A percentile compares a stretch with the other conserved stretches of the same genome.
Conservation (phyloP, 805 yeast species). For the fission yeast (Schizosaccharomyces pombe) region DNA sequence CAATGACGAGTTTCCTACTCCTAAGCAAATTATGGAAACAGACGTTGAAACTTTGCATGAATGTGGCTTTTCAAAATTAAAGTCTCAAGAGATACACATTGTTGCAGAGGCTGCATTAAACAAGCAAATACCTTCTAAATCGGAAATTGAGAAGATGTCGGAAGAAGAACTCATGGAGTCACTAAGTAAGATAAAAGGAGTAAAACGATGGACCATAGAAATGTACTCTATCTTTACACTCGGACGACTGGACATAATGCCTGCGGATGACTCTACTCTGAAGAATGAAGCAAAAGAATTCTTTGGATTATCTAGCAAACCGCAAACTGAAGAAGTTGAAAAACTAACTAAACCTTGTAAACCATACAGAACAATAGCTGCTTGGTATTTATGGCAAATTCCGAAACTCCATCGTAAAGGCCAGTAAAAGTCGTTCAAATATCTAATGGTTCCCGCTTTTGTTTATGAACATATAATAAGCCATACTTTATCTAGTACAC, state of each 20-base stretch:
- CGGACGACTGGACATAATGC: not conserved
- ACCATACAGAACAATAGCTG: not conserved
- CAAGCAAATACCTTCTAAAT: not conserved
- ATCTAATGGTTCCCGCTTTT: not conserved
- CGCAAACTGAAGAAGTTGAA: not conserved
- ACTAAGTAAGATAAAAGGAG: not conserved
- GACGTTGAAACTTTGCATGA: not conserved
- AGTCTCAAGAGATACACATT: not conserved
- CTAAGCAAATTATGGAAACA: not conserved
- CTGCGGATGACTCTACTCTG: not conserved
- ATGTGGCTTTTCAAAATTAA: not conserved
- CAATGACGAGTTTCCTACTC: not conserved
- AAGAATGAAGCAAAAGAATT: not conserved
- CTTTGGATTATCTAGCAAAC: not conserved
- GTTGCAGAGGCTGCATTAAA: not conserved
- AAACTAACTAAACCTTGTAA: not conserved
- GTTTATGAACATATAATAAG: no score
- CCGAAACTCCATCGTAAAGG: not conserved
- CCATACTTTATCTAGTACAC: no score
- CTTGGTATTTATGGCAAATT: not conserved
- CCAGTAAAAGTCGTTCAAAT: not conserved
- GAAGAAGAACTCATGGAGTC: not conserved
- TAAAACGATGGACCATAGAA: not conserved
- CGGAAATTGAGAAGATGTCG: not conserved
- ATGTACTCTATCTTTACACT: not conserved